These are phyloP conservation scores for Cocos nucifera DNA, from an alignment of 176 grass and related monocot genomes.

Conservation along the genomic window DNA sequence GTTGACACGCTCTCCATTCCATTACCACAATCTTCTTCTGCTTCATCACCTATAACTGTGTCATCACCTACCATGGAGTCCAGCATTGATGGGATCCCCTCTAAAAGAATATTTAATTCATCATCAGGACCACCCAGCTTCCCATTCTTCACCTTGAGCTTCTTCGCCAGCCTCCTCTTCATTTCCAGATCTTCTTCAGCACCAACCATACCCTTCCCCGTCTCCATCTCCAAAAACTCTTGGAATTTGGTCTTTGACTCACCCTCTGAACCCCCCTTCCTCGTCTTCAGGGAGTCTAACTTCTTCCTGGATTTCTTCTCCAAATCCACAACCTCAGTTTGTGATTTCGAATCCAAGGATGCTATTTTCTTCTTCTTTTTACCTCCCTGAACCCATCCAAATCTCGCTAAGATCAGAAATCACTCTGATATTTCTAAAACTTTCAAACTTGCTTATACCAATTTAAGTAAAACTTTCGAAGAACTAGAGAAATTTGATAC, in stretches of 20 bases:
- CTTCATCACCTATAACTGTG: slow-evolving; percentile 15
- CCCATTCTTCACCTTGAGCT: slow-evolving; percentile 80
- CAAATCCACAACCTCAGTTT: not conserved
- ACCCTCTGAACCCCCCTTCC: not conserved
- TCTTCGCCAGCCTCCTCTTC: slow-evolving; percentile 76
- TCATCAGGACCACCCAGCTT: slow-evolving; percentile 62
- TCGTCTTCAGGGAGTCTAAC: slow-evolving; percentile 1
- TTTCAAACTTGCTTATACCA: no score
- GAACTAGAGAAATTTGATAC: not conserved
- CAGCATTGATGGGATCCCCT: slow-evolving; percentile 25
- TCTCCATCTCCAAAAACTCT: slow-evolving; percentile 75
- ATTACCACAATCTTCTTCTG: not conserved
- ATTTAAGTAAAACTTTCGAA: no score
- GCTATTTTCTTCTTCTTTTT: slow-evolving; percentile 12
- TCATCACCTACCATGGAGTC: slow-evolving; percentile 31
- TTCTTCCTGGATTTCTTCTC: slow-evolving; percentile 21
- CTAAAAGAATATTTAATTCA: slow-evolving; percentile 59
- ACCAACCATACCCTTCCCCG: slow-evolving; percentile 24
- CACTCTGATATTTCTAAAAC: no score
- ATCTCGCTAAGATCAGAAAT: no score
- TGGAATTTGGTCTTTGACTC: slow-evolving; percentile 57
- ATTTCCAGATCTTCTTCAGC: slow-evolving; percentile 55
- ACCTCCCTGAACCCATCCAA: slow-evolving; percentile 18
- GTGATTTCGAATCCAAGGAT: not conserved
- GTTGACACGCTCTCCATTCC: not conserved